Conservation (phyloP, 1,284 basidiomycete genomes). For the Papiliotrema flavescens region DNA sequence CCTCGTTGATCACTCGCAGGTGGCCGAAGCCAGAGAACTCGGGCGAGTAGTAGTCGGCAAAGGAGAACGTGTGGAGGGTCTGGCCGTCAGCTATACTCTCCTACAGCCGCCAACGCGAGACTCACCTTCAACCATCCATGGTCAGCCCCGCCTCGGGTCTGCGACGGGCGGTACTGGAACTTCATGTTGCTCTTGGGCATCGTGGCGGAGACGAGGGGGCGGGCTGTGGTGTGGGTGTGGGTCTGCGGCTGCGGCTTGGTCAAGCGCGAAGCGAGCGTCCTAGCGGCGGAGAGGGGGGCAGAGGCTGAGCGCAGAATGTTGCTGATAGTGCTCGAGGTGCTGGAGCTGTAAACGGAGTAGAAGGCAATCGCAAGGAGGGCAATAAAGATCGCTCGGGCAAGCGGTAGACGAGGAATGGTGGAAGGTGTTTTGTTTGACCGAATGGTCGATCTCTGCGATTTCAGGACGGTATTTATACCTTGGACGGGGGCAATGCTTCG, state of each 20-base stretch:
- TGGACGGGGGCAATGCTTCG: too few species aligned
- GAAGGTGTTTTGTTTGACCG: too few species aligned
- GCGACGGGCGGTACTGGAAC: slow-evolving; percentile 54
- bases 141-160: slow-evolving; percentile 72
- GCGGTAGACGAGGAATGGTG: too few species aligned
- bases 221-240: too few species aligned
- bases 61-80: slow-evolving; percentile 82
- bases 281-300: not conserved
- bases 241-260: slow-evolving; percentile 5
- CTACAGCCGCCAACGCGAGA: slow-evolving; percentile 32
- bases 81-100: slow-evolving; percentile 3
- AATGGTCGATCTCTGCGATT: too few species aligned
- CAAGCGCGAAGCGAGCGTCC: not conserved
- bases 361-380: not conserved
- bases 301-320: not conserved
- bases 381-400: too few species aligned
- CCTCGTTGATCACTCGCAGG: slow-evolving; percentile 73
- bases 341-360: not conserved
- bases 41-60: slow-evolving; percentile 67
- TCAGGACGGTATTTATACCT: too few species aligned
- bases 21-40: slow-evolving; percentile 44
- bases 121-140: slow-evolving; percentile 88
- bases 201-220: too few species aligned
- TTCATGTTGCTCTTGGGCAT: not conserved
- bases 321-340: not conserved